Evolutionary conservation across 176 grass and related monocot species (phyloP), one percentile per base, ranked within the genome.

Genomic region (Ensete glaucum): DNA sequence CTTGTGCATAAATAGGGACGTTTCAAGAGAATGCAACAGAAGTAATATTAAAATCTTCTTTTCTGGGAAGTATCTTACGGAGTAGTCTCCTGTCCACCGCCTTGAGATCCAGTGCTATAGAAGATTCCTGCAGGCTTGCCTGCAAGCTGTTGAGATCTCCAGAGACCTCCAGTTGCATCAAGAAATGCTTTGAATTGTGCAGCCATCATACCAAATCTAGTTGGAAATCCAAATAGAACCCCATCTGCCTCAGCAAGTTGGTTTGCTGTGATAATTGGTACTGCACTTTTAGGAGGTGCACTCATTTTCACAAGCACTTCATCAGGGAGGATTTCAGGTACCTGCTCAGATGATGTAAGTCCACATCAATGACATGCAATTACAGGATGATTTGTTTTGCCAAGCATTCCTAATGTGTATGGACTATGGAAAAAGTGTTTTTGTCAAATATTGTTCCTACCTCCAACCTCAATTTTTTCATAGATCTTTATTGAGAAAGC

Each of bases 171-270:
- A 11, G 92, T 96, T 63, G 92, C 79, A 50, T 96, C 92, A 27
- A 96, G 88, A 54, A 96, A 86, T 52, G 89, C 92, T 43, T 43
- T 43, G 34, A 43, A 43, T 43, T 43, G 34, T 43, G 34, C 34
- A 43, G 34, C 34, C 34, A 92, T 96, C 92, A 96, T 96, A 71
- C 92, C 92, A 82, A 96, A 96, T 71, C 92, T 89, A 16, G 92
- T 96, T 1, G 92, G 92, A 43, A 96, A 96, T 14, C 92, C 92
- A n/a, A 96, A 96, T 2, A 96, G 72, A 68, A 96, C 84, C n/a
- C 89, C 92, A 57, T 96, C 89, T 49, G 92, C 87, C 51, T 90
- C 89, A 15, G 87, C 83, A 69, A 96, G 87, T 66, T 92, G 89
- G 78, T 82, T 80, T 8, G 92, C 82, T 49, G 85, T 88, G 64